A percentile compares a stretch with the other conserved stretches of the same genome.
Evolutionary conservation across 2,329 filamentous ascomycete genomes (phyloP).

Genomic region (Mariannaea sp.): DNA sequence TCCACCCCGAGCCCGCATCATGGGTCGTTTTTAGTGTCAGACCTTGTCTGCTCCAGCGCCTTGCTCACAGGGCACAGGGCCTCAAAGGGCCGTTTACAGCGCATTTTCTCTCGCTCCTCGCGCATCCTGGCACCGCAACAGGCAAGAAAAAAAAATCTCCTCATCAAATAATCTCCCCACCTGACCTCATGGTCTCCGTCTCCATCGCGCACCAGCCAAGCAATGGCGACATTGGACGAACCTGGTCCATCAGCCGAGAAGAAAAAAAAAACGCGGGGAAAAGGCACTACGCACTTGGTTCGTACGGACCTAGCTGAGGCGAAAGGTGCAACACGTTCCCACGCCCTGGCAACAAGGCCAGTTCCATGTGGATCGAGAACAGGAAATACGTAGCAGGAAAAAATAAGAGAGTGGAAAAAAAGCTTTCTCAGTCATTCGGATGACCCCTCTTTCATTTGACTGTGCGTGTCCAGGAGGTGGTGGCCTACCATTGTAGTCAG

Average conservation of each 20-base stretch:
- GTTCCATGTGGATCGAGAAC: constrained; percentile 27
- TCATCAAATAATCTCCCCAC: no score
- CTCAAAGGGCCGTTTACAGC: no score
- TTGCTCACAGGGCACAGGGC: no score
- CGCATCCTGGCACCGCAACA: no score
- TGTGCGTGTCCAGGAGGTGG: neutral
- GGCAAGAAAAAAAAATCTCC: no score
- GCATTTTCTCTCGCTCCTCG: no score
- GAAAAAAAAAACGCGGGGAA: constrained; percentile 32
- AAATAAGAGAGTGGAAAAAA: neutral
- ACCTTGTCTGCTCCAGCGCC: no score
- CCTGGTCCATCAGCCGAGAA: constrained; percentile 10
- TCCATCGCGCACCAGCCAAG: neutral
- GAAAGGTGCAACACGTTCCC: neutral
- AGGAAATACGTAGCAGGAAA: no score
- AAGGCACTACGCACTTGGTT: no score
- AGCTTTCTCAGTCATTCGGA: constrained; percentile 30
- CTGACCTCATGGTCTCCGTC: no score
- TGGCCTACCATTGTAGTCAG: constrained; percentile 12
- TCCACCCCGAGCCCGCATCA: constrained; percentile 6
- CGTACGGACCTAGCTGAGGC: no score
- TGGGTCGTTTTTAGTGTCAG: constrained; percentile 1
- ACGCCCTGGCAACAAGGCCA: constrained; percentile 18
- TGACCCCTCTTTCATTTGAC: constrained; percentile 13
- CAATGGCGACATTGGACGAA: constrained; percentile 28